phyloP scores from a whole-genome alignment of 1,284 basidiomycete genomes.

The Coniferiporia sulphurascens region DNA sequence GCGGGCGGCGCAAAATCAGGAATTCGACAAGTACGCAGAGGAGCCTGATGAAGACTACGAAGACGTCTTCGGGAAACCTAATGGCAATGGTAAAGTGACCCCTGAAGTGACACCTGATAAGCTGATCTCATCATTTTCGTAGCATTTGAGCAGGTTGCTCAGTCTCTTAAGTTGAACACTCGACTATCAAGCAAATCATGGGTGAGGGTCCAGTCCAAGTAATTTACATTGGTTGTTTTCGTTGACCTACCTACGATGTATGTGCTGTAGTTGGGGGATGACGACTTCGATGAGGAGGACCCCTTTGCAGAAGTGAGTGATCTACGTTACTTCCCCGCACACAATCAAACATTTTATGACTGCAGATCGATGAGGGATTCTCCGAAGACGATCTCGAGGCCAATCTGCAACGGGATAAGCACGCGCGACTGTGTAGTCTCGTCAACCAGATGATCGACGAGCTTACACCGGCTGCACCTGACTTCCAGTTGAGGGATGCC shows the following conservation, averaged over 20 bases:
- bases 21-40: constrained; percentile 82
- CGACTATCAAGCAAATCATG: constrained; percentile 83
- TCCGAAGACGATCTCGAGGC: constrained; percentile 85
- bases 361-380: constrained; percentile 85
- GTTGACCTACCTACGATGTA: constrained; percentile 27
- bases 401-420: constrained; percentile 86
- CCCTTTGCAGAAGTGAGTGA: constrained; percentile 82
- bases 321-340: neutral
- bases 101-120: too few species aligned
- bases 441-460: constrained; percentile 86
- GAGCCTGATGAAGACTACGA: constrained; percentile 84
- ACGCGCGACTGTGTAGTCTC: constrained; percentile 76
- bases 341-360: neutral
- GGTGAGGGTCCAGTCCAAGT: constrained; percentile 40
- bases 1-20: constrained; percentile 42
- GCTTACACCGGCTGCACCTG: constrained; percentile 73
- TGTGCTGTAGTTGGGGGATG: constrained; percentile 60
- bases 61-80: constrained; percentile 81
- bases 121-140: constrained; percentile 2
- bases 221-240: neutral
- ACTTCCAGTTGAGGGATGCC: constrained; percentile 75
- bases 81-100: constrained; percentile 51
- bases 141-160: constrained; percentile 58
- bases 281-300: constrained; percentile 84
- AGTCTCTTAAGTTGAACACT: constrained; percentile 77